phyloP scores from a whole-genome alignment of 306 rosid genomes.

The Sicyos edulis region DNA sequence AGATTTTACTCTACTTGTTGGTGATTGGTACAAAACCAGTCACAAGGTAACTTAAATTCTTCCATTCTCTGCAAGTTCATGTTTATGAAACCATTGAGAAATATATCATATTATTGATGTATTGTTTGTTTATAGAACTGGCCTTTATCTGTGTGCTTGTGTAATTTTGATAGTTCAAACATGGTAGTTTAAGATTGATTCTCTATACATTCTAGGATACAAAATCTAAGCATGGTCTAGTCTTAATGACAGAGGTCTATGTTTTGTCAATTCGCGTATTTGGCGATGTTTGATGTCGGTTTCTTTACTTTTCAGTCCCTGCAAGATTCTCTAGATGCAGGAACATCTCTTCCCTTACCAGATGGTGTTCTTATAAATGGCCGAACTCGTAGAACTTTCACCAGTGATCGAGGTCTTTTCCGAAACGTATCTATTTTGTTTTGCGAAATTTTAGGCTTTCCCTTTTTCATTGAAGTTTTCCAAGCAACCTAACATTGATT shows the following conservation, averaged over 20 bases:
- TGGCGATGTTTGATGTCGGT: background rate
- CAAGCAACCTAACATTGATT: slow-evolving; percentile 1
- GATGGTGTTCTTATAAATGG: slow-evolving; percentile 87
- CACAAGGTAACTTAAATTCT: slow-evolving; percentile 47
- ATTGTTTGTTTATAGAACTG: no score
- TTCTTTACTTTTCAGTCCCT: slow-evolving; percentile 43
- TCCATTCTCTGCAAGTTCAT: no score
- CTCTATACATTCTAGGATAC: no score
- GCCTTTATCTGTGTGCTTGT: no score
- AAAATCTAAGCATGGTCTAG: background rate
- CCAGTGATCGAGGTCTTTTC: slow-evolving; percentile 65
- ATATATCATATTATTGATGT: no score
- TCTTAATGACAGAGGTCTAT: background rate
- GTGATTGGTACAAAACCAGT: slow-evolving; percentile 82
- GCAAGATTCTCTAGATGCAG: slow-evolving; percentile 63
- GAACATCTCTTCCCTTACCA: slow-evolving; percentile 65
- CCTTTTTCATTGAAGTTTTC: background rate
- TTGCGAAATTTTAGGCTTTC: background rate
- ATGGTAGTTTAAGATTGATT: no score
- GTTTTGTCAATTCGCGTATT: background rate
- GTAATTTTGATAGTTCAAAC: no score
- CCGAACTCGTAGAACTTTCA: slow-evolving; percentile 47
- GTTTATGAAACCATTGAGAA: no score
- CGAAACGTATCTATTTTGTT: background rate
- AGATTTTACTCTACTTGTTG: slow-evolving; percentile 77